Percentiles rank a stretch among this genome's conserved stretches.
Conservation (phyloP, 177 flowering plant genomes). For the Vitis hybrid region DNA sequence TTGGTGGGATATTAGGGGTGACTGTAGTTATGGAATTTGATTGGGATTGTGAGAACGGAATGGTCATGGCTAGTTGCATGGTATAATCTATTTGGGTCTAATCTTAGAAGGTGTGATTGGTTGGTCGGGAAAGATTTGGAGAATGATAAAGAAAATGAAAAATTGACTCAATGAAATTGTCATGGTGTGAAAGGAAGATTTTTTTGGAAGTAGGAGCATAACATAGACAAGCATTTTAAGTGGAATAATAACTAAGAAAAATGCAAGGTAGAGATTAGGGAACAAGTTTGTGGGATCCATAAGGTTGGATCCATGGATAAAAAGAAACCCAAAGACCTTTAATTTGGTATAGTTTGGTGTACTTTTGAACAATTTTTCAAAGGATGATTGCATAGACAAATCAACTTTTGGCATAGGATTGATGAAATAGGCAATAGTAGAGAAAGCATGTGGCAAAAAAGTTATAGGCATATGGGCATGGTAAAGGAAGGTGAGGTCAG, state of each 20-base stretch:
- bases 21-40: too few species aligned
- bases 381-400: neutral
- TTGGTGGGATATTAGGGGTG: too few species aligned
- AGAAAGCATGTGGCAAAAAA: too few species aligned
- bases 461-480: too few species aligned
- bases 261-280: neutral
- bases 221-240: neutral
- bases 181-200: neutral
- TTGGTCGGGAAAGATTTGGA: neutral
- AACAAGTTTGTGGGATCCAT: constrained; percentile 1
- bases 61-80: neutral
- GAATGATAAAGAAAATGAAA: neutral
- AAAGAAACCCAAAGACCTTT: neutral
- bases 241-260: too few species aligned
- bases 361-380: neutral
- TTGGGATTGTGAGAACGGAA: too few species aligned
- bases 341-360: neutral
- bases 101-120: neutral
- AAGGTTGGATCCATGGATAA: neutral
- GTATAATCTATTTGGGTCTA: neutral
- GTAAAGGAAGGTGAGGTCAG: too few species aligned
- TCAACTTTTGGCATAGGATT: too few species aligned
- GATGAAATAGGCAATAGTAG: too few species aligned
- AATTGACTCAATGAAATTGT: neutral
- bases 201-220: neutral